A percentile compares a stretch with the other conserved stretches of the same genome.
Conservation (phyloP, 208 protist species). For the Acanthamoeba royreba region DNA sequence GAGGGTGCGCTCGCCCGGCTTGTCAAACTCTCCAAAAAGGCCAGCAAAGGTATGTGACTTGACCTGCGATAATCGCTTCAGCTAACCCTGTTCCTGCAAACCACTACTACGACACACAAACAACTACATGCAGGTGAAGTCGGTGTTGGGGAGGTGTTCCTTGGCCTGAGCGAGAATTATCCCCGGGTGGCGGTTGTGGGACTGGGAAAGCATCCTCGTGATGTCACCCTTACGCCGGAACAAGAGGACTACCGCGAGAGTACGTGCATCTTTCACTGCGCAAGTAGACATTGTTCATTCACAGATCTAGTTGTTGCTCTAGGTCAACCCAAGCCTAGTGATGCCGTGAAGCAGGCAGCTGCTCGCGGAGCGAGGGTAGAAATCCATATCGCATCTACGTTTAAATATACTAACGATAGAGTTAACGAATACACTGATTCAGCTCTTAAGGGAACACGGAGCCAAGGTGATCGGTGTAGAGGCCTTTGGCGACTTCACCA, state of each 20-base stretch:
- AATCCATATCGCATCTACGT: not conserved
- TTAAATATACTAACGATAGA: not conserved
- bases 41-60: not conserved
- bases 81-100: not conserved
- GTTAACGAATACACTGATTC: not conserved
- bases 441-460: not conserved
- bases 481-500: not conserved
- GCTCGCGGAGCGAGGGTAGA: not conserved
- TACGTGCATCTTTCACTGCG: not conserved
- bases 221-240: not conserved
- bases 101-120: not conserved
- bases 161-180: not conserved
- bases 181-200: not conserved
- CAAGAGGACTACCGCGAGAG: not conserved
- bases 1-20: not conserved
- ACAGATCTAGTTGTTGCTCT: not conserved
- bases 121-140: not conserved
- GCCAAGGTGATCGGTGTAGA: not conserved
- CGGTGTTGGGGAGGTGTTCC: not conserved
- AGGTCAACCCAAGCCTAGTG: not conserved
- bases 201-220: not conserved
- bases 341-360: not conserved
- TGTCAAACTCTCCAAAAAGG: slow-evolving; percentile 30
- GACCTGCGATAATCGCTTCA: not conserved
- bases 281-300: not conserved